These are phyloP conservation scores for Apodospora peruviana DNA, from an alignment of 495 filamentous ascomycete species.

Conservation along the genomic window DNA sequence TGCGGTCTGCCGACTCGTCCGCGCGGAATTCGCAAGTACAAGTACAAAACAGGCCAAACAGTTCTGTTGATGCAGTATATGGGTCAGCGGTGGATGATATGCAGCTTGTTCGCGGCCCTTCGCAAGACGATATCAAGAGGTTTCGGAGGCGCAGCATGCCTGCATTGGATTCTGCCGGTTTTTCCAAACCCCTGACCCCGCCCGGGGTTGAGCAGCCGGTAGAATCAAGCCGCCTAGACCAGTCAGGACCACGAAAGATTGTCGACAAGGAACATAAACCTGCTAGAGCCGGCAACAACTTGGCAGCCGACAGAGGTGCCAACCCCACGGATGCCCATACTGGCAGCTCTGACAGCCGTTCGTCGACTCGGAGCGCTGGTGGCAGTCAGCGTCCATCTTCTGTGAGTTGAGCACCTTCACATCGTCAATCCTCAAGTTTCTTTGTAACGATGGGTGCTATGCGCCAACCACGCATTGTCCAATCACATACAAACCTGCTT, in stretches of 20 bases:
- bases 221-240: constrained; percentile 33
- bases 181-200: constrained; percentile 35
- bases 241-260: constrained; percentile 25
- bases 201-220: constrained; percentile 32
- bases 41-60: constrained; percentile 38
- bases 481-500: constrained; percentile 29
- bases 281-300: constrained; percentile 15
- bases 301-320: constrained; percentile 11
- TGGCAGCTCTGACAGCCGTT: constrained; percentile 40
- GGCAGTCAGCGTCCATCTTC: constrained; percentile 39
- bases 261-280: constrained; percentile 33
- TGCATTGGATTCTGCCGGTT: constrained; percentile 63
- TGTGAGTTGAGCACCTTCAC: constrained; percentile 30
- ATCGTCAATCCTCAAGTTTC: neutral
- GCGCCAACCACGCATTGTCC: constrained; percentile 21
- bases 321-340: constrained; percentile 24
- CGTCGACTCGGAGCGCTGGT: constrained; percentile 32
- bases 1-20: constrained; percentile 36
- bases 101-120: constrained; percentile 37
- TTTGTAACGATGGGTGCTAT: neutral
- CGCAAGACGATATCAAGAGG: constrained; percentile 63
- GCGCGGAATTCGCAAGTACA: constrained; percentile 22
- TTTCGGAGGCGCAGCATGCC: constrained; percentile 81
- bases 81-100: constrained; percentile 48
- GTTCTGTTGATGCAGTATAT: constrained; percentile 30